Percentiles rank a stretch among this genome's conserved stretches.
Evolutionary conservation across 2,329 filamentous ascomycete genomes (phyloP).

Genomic region (Phyllosticta capitalensis): DNA sequence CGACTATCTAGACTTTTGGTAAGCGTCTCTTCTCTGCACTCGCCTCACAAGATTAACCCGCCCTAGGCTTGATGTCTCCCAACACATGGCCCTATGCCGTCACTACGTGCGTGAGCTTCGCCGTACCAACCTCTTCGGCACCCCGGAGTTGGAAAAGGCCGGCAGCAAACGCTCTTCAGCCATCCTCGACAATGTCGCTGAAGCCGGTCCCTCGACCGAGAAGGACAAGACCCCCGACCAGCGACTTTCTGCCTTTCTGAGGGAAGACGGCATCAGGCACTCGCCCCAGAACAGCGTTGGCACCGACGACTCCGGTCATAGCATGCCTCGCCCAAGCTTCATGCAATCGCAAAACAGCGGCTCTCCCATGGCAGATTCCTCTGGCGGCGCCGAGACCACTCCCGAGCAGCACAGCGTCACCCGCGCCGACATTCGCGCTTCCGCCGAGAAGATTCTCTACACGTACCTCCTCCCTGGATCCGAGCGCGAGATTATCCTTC

Average conservation of each 20-base stretch:
- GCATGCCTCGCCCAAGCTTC: conserved; percentile 45
- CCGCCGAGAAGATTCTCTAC: conserved; percentile 97
- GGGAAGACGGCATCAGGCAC: conserved; percentile 44
- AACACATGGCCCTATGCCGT: conserved; percentile 95
- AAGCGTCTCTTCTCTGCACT: conserved; percentile 24
- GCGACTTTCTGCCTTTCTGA: conserved; percentile 81
- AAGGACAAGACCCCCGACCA: conserved; percentile 70
- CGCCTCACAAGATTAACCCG: not conserved
- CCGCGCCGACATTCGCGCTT: conserved; percentile 83
- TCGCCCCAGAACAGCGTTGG: conserved; percentile 40
- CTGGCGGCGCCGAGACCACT: conserved; percentile 19
- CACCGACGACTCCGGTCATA: conserved; percentile 46
- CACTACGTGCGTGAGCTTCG: conserved; percentile 95
- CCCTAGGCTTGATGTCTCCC: conserved; percentile 90
- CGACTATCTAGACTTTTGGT: conserved; percentile 98
- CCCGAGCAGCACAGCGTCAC: conserved; percentile 67
- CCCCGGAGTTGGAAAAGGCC: conserved; percentile 76
- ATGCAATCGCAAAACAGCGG: conserved; percentile 66
- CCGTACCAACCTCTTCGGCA: conserved; percentile 84
- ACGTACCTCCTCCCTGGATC: conserved; percentile 92
- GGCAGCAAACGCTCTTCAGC: conserved; percentile 73
- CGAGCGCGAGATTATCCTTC: conserved; percentile 90
- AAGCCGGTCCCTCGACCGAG: conserved; percentile 52
- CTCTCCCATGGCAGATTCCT: conserved; percentile 42
- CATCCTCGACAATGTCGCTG: conserved; percentile 53